Base-by-base conservation (phyloP, 2,329 filamentous ascomycete species). In the Aspergillus sojae region DNA sequence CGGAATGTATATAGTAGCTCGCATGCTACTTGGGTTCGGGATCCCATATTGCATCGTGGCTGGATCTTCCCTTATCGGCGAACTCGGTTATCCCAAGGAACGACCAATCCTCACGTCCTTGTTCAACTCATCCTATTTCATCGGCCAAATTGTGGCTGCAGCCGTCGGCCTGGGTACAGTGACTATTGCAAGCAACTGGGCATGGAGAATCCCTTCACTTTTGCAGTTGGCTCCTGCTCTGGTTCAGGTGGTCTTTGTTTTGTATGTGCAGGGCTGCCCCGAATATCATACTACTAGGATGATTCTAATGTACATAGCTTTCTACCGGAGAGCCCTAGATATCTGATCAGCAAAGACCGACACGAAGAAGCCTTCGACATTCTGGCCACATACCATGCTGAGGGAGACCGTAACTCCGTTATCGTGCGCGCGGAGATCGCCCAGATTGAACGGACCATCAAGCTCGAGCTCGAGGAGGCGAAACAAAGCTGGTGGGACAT, bases 1-100 rank as follows among this genome's bases (percentile, higher is more conserved):
- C 34, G 83, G 74, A 43, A 88, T 88, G 86, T 89, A 87, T 68
- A 84, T 88, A 65, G 75, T 88, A 23, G 81, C 86, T 14, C 84
- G 87, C 61, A 81, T 87, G 62, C 77, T 89, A 30, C 82, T 89
- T n/a, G 87, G 87, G 19, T 83, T 85, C 28, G 87, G 87, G n/a
- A 86, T 89, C 55, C 83, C 85, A 0, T 86, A 85, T 67, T 84
- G 82, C 63, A 88, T 88, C 64, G 84, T 88, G 39, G 83, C 85
- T 2, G 86, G 84, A 5, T 84, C 86, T 1, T 81, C 84, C 39
- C 75, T 88, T 57, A 85, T 89, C 32, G 86, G 85, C 74, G 87
- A 89, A 70, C 77, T 89, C 30, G 85, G 82, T 1, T 83, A 88
- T 69, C 86, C 86, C 3, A 88, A 86, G 71, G 86, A 88, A 73